phyloP scores from a whole-genome alignment of 1,284 basidiomycete genomes.

The Phaffia rhodozyma region DNA sequence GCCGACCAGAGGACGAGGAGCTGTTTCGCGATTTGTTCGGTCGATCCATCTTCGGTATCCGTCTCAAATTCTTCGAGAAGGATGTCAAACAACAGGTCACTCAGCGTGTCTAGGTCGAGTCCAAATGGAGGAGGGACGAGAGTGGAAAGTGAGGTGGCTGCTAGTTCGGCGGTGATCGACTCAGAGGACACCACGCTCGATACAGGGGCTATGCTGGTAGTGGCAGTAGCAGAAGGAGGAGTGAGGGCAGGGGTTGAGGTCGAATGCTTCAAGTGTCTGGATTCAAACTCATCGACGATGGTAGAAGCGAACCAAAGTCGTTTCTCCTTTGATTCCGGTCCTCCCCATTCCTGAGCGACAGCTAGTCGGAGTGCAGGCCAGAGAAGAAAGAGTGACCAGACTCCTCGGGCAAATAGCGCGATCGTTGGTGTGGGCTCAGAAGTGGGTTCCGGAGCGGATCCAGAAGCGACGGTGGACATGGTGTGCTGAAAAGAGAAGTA shows the following conservation, averaged over 20 bases:
- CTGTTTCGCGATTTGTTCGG: slow-evolving; percentile 55
- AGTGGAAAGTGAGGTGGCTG: neutral
- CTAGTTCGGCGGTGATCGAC: too few species aligned
- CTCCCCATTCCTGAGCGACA: slow-evolving; percentile 70
- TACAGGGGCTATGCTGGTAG: slow-evolving; percentile 20
- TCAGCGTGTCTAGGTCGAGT: slow-evolving; percentile 62
- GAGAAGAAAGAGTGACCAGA: slow-evolving; percentile 59
- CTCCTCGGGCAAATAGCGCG: slow-evolving; percentile 66
- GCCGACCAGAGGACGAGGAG: slow-evolving; percentile 60
- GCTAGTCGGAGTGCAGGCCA: slow-evolving; percentile 78
- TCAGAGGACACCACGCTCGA: too few species aligned
- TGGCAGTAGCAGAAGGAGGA: slow-evolving; percentile 12
- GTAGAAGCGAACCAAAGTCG: slow-evolving; percentile 66
- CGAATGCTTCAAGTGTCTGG: slow-evolving; percentile 24
- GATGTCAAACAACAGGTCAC: slow-evolving; percentile 55
- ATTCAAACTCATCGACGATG: slow-evolving; percentile 72
- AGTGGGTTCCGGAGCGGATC: neutral
- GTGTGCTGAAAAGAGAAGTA: too few species aligned
- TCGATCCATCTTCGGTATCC: slow-evolving; percentile 65
- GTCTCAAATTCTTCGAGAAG: slow-evolving; percentile 77
- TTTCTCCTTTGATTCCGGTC: slow-evolving; percentile 55
- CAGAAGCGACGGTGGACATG: neutral
- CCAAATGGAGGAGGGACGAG: slow-evolving; percentile 12
- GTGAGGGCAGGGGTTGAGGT: slow-evolving; percentile 15
- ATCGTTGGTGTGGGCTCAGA: slow-evolving; percentile 1